Conservation (phyloP, 139 green algal genomes). For the Chlorella sp. region DNA sequence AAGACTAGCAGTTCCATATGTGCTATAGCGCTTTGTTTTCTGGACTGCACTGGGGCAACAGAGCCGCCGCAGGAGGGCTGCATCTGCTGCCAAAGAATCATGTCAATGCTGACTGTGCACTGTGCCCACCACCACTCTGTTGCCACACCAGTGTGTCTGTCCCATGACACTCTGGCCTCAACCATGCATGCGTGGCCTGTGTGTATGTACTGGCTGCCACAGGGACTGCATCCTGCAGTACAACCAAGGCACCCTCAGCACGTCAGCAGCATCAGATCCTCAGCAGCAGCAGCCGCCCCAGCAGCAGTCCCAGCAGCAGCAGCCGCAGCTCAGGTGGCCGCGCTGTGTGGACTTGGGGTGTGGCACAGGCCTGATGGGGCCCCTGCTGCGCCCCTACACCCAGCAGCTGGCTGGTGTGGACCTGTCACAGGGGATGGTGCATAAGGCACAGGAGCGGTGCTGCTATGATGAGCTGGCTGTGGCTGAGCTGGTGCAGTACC, state of each 20-base stretch:
- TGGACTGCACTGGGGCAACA: too few relatives aligned
- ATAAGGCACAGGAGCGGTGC: constrained; percentile 15
- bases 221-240: background rate
- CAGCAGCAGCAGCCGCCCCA: background rate
- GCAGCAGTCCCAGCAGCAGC: background rate
- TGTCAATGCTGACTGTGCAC: too few relatives aligned
- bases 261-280: background rate
- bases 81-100: too few relatives aligned
- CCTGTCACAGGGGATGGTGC: constrained; percentile 48
- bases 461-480: constrained; percentile 24
- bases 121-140: background rate
- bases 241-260: background rate
- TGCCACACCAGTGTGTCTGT: background rate
- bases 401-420: constrained; percentile 24
- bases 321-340: background rate
- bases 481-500: constrained; percentile 34
- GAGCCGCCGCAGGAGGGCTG: too few relatives aligned
- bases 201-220: background rate
- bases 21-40: too few relatives aligned
- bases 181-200: background rate
- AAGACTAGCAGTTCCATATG: too few relatives aligned
- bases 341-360: constrained; percentile 50
- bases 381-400: constrained; percentile 30
- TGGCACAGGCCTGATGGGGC: constrained; percentile 57
- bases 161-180: background rate